Evolutionary conservation across 129 eudicot genomes (phyloP).

Genomic region (Centella asiatica): DNA sequence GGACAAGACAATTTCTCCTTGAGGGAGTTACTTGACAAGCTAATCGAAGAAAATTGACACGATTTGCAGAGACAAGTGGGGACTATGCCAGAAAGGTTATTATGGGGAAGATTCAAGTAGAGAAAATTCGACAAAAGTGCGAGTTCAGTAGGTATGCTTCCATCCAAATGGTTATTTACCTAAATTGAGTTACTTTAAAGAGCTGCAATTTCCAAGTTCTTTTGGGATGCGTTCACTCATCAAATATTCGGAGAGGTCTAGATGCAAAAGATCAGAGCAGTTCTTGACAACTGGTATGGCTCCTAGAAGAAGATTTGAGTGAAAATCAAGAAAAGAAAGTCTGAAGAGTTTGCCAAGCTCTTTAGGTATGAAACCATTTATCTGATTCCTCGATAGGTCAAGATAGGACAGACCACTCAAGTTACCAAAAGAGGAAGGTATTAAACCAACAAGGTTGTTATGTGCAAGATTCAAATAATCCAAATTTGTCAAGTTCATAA

Average conservation of each 20-base stretch:
- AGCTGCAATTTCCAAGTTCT: neutral
- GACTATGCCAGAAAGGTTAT: neutral
- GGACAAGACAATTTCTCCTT: neutral
- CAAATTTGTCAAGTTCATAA: neutral
- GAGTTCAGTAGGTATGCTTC: neutral
- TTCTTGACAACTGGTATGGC: neutral
- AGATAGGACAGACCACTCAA: neutral
- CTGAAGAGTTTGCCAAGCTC: neutral
- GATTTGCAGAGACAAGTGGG: neutral
- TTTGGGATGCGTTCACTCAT: neutral
- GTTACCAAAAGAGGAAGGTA: neutral
- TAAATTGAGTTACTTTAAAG: neutral
- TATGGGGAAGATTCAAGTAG: neutral
- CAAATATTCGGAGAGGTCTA: neutral
- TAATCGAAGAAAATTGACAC: neutral
- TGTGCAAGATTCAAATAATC: neutral
- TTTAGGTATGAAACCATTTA: neutral
- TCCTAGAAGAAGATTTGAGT: neutral
- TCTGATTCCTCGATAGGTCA: neutral
- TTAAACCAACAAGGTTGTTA: neutral
- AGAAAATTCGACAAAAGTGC: neutral
- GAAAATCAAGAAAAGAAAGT: neutral
- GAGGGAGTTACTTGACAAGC: neutral
- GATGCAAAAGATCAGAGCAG: neutral
- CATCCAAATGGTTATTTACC: neutral